These are phyloP conservation scores for Saccharomycopsis synnaedendra DNA, from an alignment of 805 yeast genomes.

Conservation along the genomic window DNA sequence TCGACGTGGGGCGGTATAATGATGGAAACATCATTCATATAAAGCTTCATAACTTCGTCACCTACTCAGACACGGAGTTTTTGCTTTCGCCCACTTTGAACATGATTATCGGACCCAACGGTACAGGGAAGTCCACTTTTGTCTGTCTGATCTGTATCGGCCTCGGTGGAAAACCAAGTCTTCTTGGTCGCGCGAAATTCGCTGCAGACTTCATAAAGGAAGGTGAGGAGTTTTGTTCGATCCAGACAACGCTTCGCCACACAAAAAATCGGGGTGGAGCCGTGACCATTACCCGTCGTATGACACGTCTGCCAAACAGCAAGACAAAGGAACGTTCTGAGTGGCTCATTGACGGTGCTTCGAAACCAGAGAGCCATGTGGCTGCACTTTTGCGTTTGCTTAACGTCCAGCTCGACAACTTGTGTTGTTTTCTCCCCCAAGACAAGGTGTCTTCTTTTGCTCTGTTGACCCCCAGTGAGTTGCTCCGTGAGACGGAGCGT, in stretches of 20 bases:
- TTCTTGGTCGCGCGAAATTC: constrained; percentile 57
- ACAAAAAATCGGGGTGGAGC: constrained; percentile 23
- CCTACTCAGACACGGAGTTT: constrained; percentile 63
- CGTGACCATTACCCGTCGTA: constrained; percentile 31
- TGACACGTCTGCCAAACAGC: constrained; percentile 27
- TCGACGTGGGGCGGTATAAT: constrained; percentile 15
- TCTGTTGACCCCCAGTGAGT: constrained; percentile 58
- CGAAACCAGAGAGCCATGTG: constrained; percentile 33
- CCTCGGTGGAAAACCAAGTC: constrained; percentile 64
- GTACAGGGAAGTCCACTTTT: constrained; percentile 88
- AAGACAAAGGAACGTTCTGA: constrained; percentile 27
- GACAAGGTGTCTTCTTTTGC: constrained; percentile 93
- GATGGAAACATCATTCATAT: constrained; percentile 43
- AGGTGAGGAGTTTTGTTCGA: constrained; percentile 36
- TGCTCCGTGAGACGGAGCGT: constrained; percentile 68
- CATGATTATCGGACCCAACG: constrained; percentile 93
- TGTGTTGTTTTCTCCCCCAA: constrained; percentile 92
- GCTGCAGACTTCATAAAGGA: constrained; percentile 61
- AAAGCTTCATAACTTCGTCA: constrained; percentile 51
- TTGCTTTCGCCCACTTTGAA: constrained; percentile 73
- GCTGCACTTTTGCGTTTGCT: constrained; percentile 32
- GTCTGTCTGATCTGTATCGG: constrained; percentile 91
- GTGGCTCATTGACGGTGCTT: constrained; percentile 38
- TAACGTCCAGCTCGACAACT: constrained; percentile 79
- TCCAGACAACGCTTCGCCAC: constrained; percentile 42